Evolutionary conservation across 768 basidiomycete genomes (phyloP).

Genomic region (Phlebiopsis flavidoalba): DNA sequence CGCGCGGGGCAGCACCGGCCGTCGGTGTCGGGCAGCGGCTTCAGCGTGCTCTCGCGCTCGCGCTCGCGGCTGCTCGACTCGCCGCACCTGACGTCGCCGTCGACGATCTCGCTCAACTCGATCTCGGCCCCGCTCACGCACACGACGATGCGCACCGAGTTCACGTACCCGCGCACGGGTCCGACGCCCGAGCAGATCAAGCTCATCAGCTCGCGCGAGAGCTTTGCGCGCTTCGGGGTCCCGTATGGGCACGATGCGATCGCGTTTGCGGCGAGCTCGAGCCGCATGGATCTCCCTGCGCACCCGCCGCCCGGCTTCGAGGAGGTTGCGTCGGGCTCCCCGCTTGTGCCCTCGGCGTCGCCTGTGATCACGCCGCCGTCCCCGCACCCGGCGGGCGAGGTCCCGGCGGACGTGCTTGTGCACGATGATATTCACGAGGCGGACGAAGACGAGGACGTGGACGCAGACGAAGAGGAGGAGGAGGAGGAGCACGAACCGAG

Average conservation of each 20-base stretch:
- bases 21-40: conserved; percentile 32
- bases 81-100: conserved; percentile 49
- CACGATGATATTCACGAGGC: background rate
- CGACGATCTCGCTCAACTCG: conserved; percentile 63
- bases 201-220: conserved; percentile 64
- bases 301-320: conserved; percentile 35
- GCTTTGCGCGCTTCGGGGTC: conserved; percentile 62
- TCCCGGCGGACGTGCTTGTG: background rate
- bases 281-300: conserved; percentile 32
- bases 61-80: conserved; percentile 31
- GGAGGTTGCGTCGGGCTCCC: conserved; percentile 13
- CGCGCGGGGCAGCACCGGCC: conserved; percentile 23
- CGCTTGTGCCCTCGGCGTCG: background rate
- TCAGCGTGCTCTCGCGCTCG: conserved; percentile 38
- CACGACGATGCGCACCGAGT: conserved; percentile 65
- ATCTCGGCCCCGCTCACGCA: conserved; percentile 77
- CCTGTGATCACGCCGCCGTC: background rate
- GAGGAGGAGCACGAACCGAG: background rate
- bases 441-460: background rate
- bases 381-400: background rate
- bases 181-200: conserved; percentile 62
- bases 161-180: conserved; percentile 59
- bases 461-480: background rate
- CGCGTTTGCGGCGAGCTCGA: conserved; percentile 51
- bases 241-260: conserved; percentile 76